Evolutionary conservation across 805 yeast genomes (phyloP).

Genomic region (Sungouiella thailandica): DNA sequence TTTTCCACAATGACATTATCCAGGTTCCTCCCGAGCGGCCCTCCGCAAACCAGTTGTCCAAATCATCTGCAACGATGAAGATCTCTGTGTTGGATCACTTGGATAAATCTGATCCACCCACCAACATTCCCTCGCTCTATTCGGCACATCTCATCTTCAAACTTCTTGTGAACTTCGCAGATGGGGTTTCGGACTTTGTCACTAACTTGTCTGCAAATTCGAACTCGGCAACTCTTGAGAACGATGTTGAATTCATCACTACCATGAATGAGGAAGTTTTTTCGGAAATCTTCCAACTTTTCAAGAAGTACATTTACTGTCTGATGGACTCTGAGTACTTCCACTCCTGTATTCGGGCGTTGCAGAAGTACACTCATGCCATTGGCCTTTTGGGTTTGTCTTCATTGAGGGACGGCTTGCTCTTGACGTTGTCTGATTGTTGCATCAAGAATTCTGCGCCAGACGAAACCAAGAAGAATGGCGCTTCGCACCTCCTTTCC

Average conservation of each 20-base stretch:
- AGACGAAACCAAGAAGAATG: slow-evolving; percentile 3
- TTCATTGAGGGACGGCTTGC: slow-evolving; percentile 50
- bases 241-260: slow-evolving; percentile 33
- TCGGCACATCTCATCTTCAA: slow-evolving; percentile 49
- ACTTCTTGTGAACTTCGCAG: slow-evolving; percentile 52
- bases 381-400: slow-evolving; percentile 66
- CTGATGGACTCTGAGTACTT: slow-evolving; percentile 68
- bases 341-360: slow-evolving; percentile 60
- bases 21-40: slow-evolving; percentile 15
- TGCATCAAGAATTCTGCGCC: slow-evolving; percentile 27
- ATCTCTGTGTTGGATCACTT: slow-evolving; percentile 65
- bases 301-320: slow-evolving; percentile 49
- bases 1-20: slow-evolving; percentile 19
- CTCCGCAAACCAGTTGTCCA: slow-evolving; percentile 28
- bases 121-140: slow-evolving; percentile 55
- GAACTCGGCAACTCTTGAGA: slow-evolving; percentile 21
- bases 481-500: slow-evolving; percentile 27
- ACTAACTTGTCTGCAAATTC: slow-evolving; percentile 33
- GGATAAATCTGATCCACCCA: slow-evolving; percentile 78
- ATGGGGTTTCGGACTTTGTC: slow-evolving; percentile 60
- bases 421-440: slow-evolving; percentile 27
- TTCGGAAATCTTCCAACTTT: slow-evolving; percentile 23
- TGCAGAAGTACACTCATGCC: slow-evolving; percentile 78
- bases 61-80: slow-evolving; percentile 41
- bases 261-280: slow-evolving; percentile 26